Percentiles rank a stretch among this genome's conserved stretches.
phyloP scores from a whole-genome alignment of 2,329 filamentous ascomycete genomes.

The Pestalotiopsis sp. region DNA sequence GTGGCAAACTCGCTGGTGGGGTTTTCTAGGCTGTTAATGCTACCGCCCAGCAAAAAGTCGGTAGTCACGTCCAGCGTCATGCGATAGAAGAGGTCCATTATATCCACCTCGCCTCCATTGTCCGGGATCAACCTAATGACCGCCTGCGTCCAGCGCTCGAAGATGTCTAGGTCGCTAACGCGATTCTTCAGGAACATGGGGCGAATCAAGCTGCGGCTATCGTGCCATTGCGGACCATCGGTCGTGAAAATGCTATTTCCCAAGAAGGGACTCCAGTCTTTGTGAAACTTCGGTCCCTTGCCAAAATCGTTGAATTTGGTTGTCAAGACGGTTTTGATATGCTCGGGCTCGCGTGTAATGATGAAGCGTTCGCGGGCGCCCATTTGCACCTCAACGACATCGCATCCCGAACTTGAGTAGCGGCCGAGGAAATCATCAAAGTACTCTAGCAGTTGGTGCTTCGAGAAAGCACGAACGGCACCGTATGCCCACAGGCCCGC shows the following conservation, averaged over 20 bases:
- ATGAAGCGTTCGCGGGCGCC: not conserved
- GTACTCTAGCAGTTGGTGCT: no score
- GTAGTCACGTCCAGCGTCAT: slow-evolving; percentile 60
- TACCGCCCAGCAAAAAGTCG: slow-evolving; percentile 11
- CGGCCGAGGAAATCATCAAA: no score
- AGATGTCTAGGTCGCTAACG: slow-evolving; percentile 53
- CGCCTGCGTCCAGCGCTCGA: slow-evolving; percentile 62
- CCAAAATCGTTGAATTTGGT: not conserved
- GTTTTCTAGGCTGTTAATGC: slow-evolving; percentile 11
- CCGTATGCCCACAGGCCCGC: no score
- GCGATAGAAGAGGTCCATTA: slow-evolving; percentile 65
- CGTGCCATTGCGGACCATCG: slow-evolving; percentile 54
- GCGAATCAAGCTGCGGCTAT: slow-evolving; percentile 53
- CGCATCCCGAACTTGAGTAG: no score
- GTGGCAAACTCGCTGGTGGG: slow-evolving; percentile 68
- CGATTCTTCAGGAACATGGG: slow-evolving; percentile 54
- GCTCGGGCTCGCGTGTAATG: not conserved
- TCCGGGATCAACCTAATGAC: slow-evolving; percentile 61
- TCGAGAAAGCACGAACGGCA: no score
- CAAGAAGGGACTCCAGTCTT: slow-evolving; percentile 45
- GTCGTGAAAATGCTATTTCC: slow-evolving; percentile 60
- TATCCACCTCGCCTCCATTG: slow-evolving; percentile 56
- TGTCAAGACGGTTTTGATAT: not conserved
- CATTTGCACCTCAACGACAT: no score
- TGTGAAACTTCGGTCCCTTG: not conserved